Base-by-base conservation (phyloP, 2,329 filamentous ascomycete genomes). In the Aspergillus niger region DNA sequence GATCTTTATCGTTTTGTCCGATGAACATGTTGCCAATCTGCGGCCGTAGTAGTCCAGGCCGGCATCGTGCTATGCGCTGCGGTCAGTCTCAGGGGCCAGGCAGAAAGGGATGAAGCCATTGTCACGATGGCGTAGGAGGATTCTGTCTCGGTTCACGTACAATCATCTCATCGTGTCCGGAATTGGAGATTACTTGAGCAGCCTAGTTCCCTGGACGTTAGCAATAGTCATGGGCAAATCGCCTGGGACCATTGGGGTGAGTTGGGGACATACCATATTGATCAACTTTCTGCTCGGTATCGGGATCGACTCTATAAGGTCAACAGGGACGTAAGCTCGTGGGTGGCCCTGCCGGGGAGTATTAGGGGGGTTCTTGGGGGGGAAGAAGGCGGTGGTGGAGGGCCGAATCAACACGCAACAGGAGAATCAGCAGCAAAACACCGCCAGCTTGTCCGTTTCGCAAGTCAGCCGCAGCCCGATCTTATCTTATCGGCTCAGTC, bases 101-200 rank as follows among this genome's bases (percentile, higher is more conserved):
- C 22, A 53, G 32, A 41, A 15, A 51, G 62, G 65, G 32, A 59
- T 56, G 36, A 20, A 26, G 15, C n/a, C 15, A 15, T 11, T n/a
- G 60, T 30, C 4, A 57, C 4, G 8, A 32, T 44, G 39, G 10
- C 28, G 13, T 39, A 5, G 6, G 51, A 30, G n/a, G n/a, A 3
- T 8, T 20, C 8, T 8, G 13, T 20, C 20, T 11, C 17, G 28
- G 8, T 8, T 5, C 28, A 60, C 91, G 74, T 92, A 98, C 94
- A 86, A 99, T 97, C 94, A 98, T 98, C 78, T 97, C 94, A 89
- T 98, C 94, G 83, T 99, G 95, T 74, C 90, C 90, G 64, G 89
- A 90, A 79, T 91, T 92, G 67, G 89, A 86, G 79, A 93, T 92
- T 72, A 91, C 87, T 82, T 93, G 90, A 68, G 73, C 69, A 65